Evolutionary conservation across 2,329 filamentous ascomycete species (phyloP).

Genomic region (Chalaropsis thielavioides): DNA sequence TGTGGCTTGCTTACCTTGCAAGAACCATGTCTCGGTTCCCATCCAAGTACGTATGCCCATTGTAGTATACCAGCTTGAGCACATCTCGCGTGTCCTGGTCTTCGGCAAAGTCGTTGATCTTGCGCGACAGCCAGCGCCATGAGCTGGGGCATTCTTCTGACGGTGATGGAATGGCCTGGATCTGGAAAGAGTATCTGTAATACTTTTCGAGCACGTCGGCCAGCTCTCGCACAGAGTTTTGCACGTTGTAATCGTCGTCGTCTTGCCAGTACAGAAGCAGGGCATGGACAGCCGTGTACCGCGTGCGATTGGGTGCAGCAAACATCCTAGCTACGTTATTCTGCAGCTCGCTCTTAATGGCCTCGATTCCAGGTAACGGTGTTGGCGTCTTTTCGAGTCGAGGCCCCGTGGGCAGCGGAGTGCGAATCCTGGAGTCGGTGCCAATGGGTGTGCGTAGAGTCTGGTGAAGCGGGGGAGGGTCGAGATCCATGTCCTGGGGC

Average conservation of each 20-base stretch:
- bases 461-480: slow-evolving; percentile 27
- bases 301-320: slow-evolving; percentile 35
- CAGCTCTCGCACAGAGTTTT: slow-evolving; percentile 32
- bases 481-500: slow-evolving; percentile 42
- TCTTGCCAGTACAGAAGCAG: slow-evolving; percentile 45
- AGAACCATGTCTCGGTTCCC: slow-evolving; percentile 43
- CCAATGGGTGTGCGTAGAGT: slow-evolving; percentile 28
- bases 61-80: slow-evolving; percentile 45
- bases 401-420: slow-evolving; percentile 41
- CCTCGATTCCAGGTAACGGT: slow-evolving; percentile 34
- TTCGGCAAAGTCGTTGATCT: slow-evolving; percentile 39
- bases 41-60: slow-evolving; percentile 40
- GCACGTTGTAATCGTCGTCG: slow-evolving; percentile 31
- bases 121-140: slow-evolving; percentile 39
- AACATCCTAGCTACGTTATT: slow-evolving; percentile 35
- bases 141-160: slow-evolving; percentile 35
- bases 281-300: slow-evolving; percentile 38
- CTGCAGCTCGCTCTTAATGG: slow-evolving; percentile 39
- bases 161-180: slow-evolving; percentile 36
- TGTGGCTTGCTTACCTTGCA: slow-evolving; percentile 32
- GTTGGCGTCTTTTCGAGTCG: slow-evolving; percentile 38
- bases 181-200: slow-evolving; percentile 37
- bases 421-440: slow-evolving; percentile 38
- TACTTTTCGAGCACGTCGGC: slow-evolving; percentile 36
- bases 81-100: slow-evolving; percentile 40